Conservation (phyloP, 2,329 filamentous ascomycete species). For the Fusarium staphyleae region DNA sequence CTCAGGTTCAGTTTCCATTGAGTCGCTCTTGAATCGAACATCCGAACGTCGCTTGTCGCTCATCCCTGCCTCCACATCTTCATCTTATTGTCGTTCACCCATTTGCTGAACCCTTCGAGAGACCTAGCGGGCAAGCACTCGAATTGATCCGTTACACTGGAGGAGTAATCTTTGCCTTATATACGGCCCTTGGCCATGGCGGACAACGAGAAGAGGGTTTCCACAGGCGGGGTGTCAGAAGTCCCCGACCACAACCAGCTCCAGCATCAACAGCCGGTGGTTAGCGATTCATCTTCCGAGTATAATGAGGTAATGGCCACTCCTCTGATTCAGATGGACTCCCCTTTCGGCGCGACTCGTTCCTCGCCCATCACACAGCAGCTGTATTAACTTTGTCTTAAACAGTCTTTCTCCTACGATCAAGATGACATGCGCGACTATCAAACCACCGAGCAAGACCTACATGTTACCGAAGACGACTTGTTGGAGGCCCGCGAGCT, state of each 20-base stretch:
- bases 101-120: slow-evolving; percentile 7
- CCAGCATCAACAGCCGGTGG: slow-evolving; percentile 22
- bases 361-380: background rate
- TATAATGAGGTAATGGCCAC: slow-evolving; percentile 38
- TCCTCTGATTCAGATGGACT: background rate
- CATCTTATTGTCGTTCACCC: background rate
- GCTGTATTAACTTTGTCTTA: slow-evolving; percentile 10
- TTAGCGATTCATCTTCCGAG: slow-evolving; percentile 36
- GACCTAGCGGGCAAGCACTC: slow-evolving; percentile 12
- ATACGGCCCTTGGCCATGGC: slow-evolving; percentile 42
- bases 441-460: slow-evolving; percentile 47
- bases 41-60: background rate
- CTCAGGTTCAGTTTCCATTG: background rate
- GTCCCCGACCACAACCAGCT: slow-evolving; percentile 29
- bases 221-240: slow-evolving; percentile 28
- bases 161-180: slow-evolving; percentile 28
- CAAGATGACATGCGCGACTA: slow-evolving; percentile 48
- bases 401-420: slow-evolving; percentile 49
- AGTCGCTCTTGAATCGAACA: slow-evolving; percentile 1
- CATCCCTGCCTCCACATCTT: background rate
- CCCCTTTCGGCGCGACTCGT: background rate
- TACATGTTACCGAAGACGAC: slow-evolving; percentile 56
- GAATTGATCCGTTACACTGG: slow-evolving; percentile 25
- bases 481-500: slow-evolving; percentile 55
- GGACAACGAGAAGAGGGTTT: slow-evolving; percentile 42